These are phyloP conservation scores for Candida glaebosa DNA, from an alignment of 805 yeast species.

Conservation along the genomic window DNA sequence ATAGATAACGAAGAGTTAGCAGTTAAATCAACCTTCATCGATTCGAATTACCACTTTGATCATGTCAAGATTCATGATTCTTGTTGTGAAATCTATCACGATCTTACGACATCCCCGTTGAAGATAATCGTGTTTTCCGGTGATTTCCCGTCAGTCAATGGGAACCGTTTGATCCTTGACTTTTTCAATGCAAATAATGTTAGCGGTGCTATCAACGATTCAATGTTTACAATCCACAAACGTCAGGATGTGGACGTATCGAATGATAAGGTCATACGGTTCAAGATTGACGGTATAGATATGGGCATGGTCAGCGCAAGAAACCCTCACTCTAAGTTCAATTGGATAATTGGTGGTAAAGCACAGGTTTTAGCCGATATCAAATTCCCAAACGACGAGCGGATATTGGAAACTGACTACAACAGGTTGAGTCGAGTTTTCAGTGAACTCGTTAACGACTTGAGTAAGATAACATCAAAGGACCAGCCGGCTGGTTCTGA, in stretches of 20 bases:
- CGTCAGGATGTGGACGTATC: conserved; percentile 46
- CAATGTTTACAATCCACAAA: conserved; percentile 74
- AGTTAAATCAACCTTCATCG: conserved; percentile 14
- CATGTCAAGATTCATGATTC: conserved; percentile 52
- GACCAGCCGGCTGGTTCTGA: neutral
- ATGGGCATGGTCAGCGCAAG: conserved; percentile 26
- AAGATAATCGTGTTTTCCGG: conserved; percentile 61
- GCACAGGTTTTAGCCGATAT: conserved; percentile 70
- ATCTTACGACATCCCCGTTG: conserved; percentile 24
- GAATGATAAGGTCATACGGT: conserved; percentile 26
- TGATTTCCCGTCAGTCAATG: conserved; percentile 58
- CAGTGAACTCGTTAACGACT: conserved; percentile 24
- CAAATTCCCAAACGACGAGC: conserved; percentile 51
- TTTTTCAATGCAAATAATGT: conserved; percentile 66
- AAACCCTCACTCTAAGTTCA: conserved; percentile 46
- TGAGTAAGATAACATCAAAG: conserved; percentile 16
- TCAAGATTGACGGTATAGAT: conserved; percentile 41
- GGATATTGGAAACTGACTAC: conserved; percentile 18
- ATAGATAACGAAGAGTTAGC: neutral
- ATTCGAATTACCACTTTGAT: conserved; percentile 30
- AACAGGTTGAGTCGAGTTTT: conserved; percentile 23
- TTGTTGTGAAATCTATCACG: conserved; percentile 36
- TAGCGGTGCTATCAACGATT: conserved; percentile 71
- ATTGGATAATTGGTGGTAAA: conserved; percentile 71
- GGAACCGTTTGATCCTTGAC: conserved; percentile 58